phyloP scores from a whole-genome alignment of 1,284 basidiomycete genomes.

The Ustilago cynodontis region DNA sequence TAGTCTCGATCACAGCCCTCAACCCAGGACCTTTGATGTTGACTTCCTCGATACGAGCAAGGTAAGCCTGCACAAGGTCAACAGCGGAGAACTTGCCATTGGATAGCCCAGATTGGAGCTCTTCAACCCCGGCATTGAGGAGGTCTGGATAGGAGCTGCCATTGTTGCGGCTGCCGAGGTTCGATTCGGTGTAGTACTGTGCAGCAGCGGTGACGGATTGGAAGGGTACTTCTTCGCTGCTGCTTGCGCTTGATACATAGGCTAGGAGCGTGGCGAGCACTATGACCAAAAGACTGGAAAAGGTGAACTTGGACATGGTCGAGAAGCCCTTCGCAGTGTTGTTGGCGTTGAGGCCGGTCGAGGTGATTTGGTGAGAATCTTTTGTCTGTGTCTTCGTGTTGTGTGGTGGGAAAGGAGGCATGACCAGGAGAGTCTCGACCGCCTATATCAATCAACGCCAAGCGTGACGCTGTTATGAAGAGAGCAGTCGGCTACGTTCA shows the following conservation, averaged over 20 bases:
- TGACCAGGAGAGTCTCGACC: background rate
- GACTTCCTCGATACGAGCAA: constrained; percentile 79
- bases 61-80: constrained; percentile 73
- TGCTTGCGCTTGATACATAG: constrained; percentile 11
- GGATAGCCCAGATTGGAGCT: constrained; percentile 27
- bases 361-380: background rate
- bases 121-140: constrained; percentile 33
- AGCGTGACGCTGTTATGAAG: background rate
- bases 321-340: background rate
- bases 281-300: constrained; percentile 16
- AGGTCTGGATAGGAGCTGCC: constrained; percentile 30
- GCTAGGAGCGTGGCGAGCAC: constrained; percentile 14
- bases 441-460: background rate
- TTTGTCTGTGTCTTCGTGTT: background rate
- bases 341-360: background rate
- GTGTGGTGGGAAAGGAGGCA: background rate
- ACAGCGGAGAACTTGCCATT: constrained; percentile 24
- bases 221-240: background rate
- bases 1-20: constrained; percentile 77
- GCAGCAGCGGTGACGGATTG: background rate
- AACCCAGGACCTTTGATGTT: constrained; percentile 73
- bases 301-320: constrained; percentile 15
- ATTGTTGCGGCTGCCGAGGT: constrained; percentile 1
- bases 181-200: background rate
- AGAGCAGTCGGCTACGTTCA: background rate